phyloP scores from a whole-genome alignment of 306 rosid species.

The Cucurbita ficifolia region DNA sequence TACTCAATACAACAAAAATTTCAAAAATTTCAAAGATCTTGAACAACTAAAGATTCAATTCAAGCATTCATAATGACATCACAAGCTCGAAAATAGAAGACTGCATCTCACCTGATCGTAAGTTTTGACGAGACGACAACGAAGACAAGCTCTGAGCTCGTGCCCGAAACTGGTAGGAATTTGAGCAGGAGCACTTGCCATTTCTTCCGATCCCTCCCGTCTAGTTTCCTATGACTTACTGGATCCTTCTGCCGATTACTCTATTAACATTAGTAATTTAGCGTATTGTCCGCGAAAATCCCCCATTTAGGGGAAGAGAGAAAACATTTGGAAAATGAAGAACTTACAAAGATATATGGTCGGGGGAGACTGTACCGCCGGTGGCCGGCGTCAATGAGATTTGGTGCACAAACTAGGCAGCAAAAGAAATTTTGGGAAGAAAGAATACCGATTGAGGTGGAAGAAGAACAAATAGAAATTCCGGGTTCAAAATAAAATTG shows the following conservation, averaged over 20 bases:
- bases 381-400: not conserved
- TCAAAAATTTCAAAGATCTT: not conserved
- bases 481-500: not conserved
- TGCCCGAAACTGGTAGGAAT: constrained; percentile 90
- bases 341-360: not conserved
- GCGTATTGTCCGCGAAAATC: not conserved
- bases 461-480: not conserved
- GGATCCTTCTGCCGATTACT: not conserved
- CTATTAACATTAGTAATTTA: not conserved
- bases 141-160: constrained; percentile 89
- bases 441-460: not conserved
- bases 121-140: constrained; percentile 96
- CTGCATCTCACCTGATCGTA: constrained; percentile 63
- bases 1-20: not conserved
- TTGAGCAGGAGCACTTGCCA: constrained; percentile 61
- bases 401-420: not conserved
- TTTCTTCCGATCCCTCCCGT: constrained; percentile 5
- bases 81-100: not conserved
- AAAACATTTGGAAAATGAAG: not conserved
- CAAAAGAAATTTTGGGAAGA: not conserved
- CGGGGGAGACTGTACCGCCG: not conserved
- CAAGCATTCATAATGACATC: not conserved
- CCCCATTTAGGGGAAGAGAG: not conserved
- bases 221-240: not conserved
- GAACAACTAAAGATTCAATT: not conserved